A percentile compares a stretch with the other conserved stretches of the same genome.
phyloP scores from a whole-genome alignment of 306 rosid genomes.

The Gynostemma pentaphyllum region DNA sequence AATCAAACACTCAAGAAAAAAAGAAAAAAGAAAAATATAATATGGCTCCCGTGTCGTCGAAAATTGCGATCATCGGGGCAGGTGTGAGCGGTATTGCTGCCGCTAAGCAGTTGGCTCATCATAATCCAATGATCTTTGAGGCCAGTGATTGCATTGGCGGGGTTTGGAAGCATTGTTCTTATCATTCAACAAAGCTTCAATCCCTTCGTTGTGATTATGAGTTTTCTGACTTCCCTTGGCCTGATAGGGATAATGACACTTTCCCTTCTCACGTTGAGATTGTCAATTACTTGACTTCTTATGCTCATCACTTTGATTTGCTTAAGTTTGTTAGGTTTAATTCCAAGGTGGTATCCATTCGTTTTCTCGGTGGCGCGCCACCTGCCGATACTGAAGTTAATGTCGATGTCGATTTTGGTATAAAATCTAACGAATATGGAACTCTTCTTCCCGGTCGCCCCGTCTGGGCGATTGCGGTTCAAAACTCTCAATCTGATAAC shows the following conservation, averaged over 20 bases:
- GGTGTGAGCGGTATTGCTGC: constrained; percentile 68
- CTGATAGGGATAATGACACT: constrained; percentile 20
- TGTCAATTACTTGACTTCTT: constrained; percentile 36
- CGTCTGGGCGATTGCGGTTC: constrained; percentile 34
- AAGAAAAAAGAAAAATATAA: too few relatives aligned
- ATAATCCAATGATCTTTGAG: constrained; percentile 43
- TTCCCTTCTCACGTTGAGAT: constrained; percentile 45
- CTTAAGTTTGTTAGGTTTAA: constrained; percentile 29
- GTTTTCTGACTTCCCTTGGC: constrained; percentile 60
- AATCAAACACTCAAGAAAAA: background rate
- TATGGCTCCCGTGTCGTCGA: constrained; percentile 15
- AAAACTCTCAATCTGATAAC: constrained; percentile 1
- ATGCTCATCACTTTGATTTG: constrained; percentile 43
- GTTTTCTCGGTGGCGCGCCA: constrained; percentile 21
- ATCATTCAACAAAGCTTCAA: constrained; percentile 41
- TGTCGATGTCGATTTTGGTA: too few relatives aligned
- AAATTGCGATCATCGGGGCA: constrained; percentile 50
- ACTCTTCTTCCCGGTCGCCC: constrained; percentile 19
- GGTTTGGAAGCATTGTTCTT: constrained; percentile 63
- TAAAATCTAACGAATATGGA: constrained; percentile 14
- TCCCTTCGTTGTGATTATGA: constrained; percentile 47
- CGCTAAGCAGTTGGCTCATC: constrained; percentile 38
- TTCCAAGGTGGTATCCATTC: constrained; percentile 36
- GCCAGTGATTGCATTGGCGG: constrained; percentile 48
- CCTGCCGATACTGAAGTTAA: too few relatives aligned